Percentiles rank a stretch among this genome's conserved stretches.
These are phyloP conservation scores for Solanum chaucha DNA, from an alignment of 257 asterid genomes.

Conservation along the genomic window DNA sequence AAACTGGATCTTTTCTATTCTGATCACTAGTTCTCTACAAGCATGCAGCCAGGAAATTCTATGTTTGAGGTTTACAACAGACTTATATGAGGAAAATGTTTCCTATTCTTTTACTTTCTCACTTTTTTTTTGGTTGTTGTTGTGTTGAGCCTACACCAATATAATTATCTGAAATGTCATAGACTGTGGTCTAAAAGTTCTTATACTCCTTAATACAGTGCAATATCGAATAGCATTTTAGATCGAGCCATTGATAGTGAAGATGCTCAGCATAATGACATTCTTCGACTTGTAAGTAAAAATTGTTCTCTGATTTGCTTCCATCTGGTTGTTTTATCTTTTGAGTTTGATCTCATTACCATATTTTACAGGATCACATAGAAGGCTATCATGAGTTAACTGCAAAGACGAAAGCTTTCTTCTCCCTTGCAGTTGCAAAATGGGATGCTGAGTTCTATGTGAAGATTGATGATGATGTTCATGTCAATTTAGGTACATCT, in stretches of 20 bases:
- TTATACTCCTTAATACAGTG: slow-evolving; percentile 25
- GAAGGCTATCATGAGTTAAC: slow-evolving; percentile 82
- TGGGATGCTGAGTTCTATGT: slow-evolving; percentile 80
- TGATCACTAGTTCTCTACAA: not conserved
- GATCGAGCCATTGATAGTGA: slow-evolving; percentile 67
- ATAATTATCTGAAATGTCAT: not conserved
- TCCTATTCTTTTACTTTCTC: not conserved
- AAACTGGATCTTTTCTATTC: not conserved
- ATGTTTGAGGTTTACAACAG: not conserved
- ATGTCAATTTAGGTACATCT: slow-evolving; percentile 57
- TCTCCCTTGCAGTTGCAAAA: slow-evolving; percentile 50
- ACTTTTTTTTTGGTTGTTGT: not conserved
- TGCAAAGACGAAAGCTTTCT: slow-evolving; percentile 73
- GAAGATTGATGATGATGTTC: slow-evolving; percentile 82
- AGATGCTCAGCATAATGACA: slow-evolving; percentile 52
- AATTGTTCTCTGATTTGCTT: not conserved
- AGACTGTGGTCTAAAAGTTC: not conserved
- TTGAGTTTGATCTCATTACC: not conserved
- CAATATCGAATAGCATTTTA: slow-evolving; percentile 58
- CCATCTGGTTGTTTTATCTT: not conserved
- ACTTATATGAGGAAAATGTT: not conserved
- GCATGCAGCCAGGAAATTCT: not conserved
- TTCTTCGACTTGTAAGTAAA: slow-evolving; percentile 53
- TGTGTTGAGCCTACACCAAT: not conserved
- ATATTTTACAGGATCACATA: slow-evolving; percentile 43